Evolutionary conservation across 83 land plant species (phyloP).

Genomic region (Diphasiastrum complanatum): DNA sequence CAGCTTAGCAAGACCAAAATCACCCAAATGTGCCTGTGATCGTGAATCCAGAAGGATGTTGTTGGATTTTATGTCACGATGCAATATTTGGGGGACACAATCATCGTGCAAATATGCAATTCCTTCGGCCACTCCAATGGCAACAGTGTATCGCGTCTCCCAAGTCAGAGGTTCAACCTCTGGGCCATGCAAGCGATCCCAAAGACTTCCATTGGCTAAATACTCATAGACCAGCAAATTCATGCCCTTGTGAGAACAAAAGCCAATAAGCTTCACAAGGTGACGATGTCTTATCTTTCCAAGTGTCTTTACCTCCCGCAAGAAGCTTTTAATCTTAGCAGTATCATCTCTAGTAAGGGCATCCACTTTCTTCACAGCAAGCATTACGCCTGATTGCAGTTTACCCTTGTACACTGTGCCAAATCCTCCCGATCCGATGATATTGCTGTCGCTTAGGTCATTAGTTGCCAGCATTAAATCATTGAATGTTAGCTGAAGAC

Average conservation of each 20-base stretch:
- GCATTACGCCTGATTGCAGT: conserved; percentile 26
- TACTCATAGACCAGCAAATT: too few species aligned
- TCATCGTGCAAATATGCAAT: conserved; percentile 14
- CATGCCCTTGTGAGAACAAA: too few species aligned
- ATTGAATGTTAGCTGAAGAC: not conserved
- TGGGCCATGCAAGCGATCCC: not conserved
- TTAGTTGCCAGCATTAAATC: conserved; percentile 42
- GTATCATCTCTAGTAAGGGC: too few species aligned
- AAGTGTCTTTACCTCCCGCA: too few species aligned
- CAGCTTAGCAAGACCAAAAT: conserved; percentile 11
- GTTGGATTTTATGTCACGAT: conserved; percentile 15
- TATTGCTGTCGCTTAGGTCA: conserved; percentile 32
- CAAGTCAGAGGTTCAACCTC: not conserved
- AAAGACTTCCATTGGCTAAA: conserved; percentile 9
- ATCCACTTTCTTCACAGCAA: conserved; percentile 43
- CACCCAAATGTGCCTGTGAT: conserved; percentile 5
- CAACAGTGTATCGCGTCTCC: conserved; percentile 5
- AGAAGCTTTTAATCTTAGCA: too few species aligned
- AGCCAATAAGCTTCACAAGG: too few species aligned
- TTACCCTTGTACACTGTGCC: conserved; percentile 41
- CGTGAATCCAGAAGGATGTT: conserved; percentile 13
- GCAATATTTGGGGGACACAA: conserved; percentile 6
- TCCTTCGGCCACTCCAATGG: conserved; percentile 12
- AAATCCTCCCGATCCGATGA: conserved; percentile 49
- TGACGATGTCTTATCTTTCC: too few species aligned